Evolutionary conservation across 1,139 yeast species (phyloP).

Genomic region (Hemisphaericaspora xylanilytica): DNA sequence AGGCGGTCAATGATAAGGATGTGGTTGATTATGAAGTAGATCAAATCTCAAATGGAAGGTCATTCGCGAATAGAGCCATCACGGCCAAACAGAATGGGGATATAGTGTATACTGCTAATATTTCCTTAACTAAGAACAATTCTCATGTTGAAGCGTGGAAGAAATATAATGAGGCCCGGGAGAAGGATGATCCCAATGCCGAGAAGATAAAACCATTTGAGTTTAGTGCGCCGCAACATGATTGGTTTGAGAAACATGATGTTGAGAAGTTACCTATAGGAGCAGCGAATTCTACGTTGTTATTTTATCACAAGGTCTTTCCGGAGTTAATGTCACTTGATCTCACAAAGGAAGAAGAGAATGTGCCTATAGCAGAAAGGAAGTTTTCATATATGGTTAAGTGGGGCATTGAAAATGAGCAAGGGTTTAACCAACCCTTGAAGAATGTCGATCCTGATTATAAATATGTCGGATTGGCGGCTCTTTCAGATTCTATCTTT

Average conservation of each 20-base stretch:
- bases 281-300: slow-evolving; percentile 15
- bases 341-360: slow-evolving; percentile 25
- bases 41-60: slow-evolving; percentile 30
- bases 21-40: slow-evolving; percentile 34
- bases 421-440: slow-evolving; percentile 12
- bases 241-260: slow-evolving; percentile 21
- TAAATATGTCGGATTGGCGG: slow-evolving; percentile 60
- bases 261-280: slow-evolving; percentile 19
- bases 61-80: slow-evolving; percentile 33
- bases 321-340: slow-evolving; percentile 30
- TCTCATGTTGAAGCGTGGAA: slow-evolving; percentile 17
- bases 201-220: slow-evolving; percentile 26
- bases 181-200: slow-evolving; percentile 8
- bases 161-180: slow-evolving; percentile 13
- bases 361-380: slow-evolving; percentile 30
- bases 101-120: slow-evolving; percentile 32
- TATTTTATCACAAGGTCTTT: slow-evolving; percentile 37
- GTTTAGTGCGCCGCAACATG: slow-evolving; percentile 33
- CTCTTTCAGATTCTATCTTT: slow-evolving; percentile 58
- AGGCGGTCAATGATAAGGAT: slow-evolving; percentile 32
- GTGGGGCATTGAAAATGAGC: slow-evolving; percentile 31
- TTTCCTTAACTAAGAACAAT: slow-evolving; percentile 33
- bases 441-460: slow-evolving; percentile 19
- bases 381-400: slow-evolving; percentile 41
- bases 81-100: slow-evolving; percentile 28